phyloP scores from a whole-genome alignment of 225 moss, liverwort and hornwort species.

The Pseudisothecium myosuroides region DNA sequence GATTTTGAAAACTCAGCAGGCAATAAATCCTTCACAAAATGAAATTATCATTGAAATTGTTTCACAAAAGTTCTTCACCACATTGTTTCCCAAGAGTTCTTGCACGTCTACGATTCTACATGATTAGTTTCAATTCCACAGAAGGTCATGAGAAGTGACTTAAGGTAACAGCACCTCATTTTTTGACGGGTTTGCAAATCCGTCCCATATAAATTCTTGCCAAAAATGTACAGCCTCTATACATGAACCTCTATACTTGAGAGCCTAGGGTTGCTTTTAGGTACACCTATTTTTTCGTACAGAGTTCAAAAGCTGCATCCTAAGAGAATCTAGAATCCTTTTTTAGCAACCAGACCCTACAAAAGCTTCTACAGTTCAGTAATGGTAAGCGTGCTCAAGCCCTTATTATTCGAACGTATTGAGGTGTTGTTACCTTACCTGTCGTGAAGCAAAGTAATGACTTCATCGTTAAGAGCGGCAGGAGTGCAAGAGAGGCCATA shows the following conservation, averaged over 20 bases:
- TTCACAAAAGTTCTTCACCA: not conserved
- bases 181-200: not conserved
- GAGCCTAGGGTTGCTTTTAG: not conserved
- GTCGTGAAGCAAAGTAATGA: constrained; percentile 18
- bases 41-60: not conserved
- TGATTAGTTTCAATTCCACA: not conserved
- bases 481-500: constrained; percentile 55
- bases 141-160: not conserved
- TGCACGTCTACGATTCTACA: not conserved
- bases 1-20: not conserved
- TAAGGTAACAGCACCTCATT: not conserved
- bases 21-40: not conserved
- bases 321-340: not conserved
- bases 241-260: not conserved
- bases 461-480: constrained; percentile 17
- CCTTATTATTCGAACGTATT: not conserved
- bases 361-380: not conserved
- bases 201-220: not conserved
- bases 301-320: not conserved
- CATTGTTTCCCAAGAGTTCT: not conserved
- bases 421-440: not conserved
- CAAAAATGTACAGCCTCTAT: not conserved
- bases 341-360: not conserved
- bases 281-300: not conserved
- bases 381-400: not conserved